Evolutionary conservation across 345 rosid genomes (phyloP).

Genomic region (Adansonia digitata): DNA sequence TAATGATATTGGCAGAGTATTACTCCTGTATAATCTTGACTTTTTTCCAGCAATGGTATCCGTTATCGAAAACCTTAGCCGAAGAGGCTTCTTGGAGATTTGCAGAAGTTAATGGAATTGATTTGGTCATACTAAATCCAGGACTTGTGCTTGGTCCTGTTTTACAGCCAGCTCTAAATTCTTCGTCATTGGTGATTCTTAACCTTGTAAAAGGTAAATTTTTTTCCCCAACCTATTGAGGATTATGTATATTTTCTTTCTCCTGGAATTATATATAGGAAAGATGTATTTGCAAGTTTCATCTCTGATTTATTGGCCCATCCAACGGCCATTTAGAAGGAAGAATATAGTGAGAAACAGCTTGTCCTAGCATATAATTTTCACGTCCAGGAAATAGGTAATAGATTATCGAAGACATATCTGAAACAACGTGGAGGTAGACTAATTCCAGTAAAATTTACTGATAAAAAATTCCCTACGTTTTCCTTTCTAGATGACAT

Average conservation of each 20-base stretch:
- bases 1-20: no score
- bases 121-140: slow-evolving; percentile 29
- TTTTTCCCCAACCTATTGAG: no score
- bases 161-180: slow-evolving; percentile 35
- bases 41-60: slow-evolving; percentile 28
- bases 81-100: slow-evolving; percentile 36
- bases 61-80: slow-evolving; percentile 24
- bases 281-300: background rate
- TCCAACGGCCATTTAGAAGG: no score
- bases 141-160: slow-evolving; percentile 39
- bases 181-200: slow-evolving; percentile 16
- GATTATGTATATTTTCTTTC: background rate
- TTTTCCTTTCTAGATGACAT: background rate
- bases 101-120: slow-evolving; percentile 22
- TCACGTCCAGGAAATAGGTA: no score
- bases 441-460: background rate
- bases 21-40: no score
- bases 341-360: no score
- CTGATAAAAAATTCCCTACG: background rate
- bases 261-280: background rate
- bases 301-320: background rate
- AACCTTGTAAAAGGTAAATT: slow-evolving; percentile 28
- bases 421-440: no score
- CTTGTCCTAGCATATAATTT: no score
- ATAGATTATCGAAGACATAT: no score